These are phyloP conservation scores for Globisporangium middletonii DNA, from an alignment of 352 stramenopile species.

Conservation along the genomic window DNA sequence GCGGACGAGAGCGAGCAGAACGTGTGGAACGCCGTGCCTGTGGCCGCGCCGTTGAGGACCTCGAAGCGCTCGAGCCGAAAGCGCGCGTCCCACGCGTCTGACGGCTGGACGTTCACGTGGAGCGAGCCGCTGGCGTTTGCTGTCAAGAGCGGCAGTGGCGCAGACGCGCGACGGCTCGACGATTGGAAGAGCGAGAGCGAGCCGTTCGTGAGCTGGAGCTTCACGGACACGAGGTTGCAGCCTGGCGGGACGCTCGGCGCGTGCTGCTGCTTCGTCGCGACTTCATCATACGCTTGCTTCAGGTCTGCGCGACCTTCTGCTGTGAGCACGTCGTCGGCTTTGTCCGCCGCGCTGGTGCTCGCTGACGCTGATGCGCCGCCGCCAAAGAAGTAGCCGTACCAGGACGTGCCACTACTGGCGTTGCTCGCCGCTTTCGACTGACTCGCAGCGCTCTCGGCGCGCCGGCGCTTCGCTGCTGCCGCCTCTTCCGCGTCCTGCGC, in stretches of 20 bases:
- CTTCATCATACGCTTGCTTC: constrained; percentile 72
- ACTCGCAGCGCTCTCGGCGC: constrained; percentile 16
- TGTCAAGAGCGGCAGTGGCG: constrained; percentile 32
- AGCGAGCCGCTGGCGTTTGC: constrained; percentile 46
- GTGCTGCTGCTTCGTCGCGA: constrained; percentile 39
- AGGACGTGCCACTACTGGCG: constrained; percentile 29
- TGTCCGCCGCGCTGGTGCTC: constrained; percentile 11
- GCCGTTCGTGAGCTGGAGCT: constrained; percentile 54
- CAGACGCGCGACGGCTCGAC: constrained; percentile 15
- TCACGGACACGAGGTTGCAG: constrained; percentile 64
- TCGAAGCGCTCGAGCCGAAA: constrained; percentile 67
- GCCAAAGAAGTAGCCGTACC: constrained; percentile 83
- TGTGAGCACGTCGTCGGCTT: constrained; percentile 43
- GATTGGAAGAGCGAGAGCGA: constrained; percentile 51
- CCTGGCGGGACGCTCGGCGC: constrained; percentile 36
- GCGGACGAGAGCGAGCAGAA: constrained; percentile 53
- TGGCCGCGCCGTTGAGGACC: constrained; percentile 45
- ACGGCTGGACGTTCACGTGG: constrained; percentile 50
- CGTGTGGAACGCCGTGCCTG: constrained; percentile 38
- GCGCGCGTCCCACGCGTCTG: constrained; percentile 56
- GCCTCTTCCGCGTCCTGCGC: constrained; percentile 47
- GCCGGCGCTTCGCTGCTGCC: constrained; percentile 19
- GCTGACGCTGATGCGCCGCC: constrained; percentile 11
- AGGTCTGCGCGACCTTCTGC: constrained; percentile 60
- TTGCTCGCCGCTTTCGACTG: constrained; percentile 12